phyloP scores from a whole-genome alignment of 2,329 filamentous ascomycete species.

The Alternaria triticimaculans region DNA sequence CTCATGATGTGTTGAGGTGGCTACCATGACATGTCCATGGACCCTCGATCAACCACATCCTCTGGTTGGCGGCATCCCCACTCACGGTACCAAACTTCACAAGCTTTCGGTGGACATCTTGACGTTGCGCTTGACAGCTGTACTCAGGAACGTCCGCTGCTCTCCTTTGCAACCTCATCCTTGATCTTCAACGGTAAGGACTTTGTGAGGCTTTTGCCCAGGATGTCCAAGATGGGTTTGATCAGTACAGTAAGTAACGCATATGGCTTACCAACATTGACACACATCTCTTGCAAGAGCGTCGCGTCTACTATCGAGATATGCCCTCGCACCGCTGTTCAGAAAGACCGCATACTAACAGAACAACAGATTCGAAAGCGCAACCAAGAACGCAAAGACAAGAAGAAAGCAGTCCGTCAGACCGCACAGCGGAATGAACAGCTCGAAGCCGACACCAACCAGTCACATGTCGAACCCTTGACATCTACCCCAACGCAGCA shows the following conservation, averaged over 20 bases:
- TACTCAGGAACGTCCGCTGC: neutral
- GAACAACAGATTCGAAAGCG: neutral
- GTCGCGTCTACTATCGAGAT: neutral
- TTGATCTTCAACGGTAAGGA: neutral
- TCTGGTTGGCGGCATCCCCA: neutral
- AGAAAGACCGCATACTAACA: neutral
- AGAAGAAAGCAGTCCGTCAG: neutral
- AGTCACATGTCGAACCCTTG: neutral
- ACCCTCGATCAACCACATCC: neutral
- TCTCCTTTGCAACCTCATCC: neutral
- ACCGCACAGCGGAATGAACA: neutral
- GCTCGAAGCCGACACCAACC: neutral
- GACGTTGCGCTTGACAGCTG: neutral
- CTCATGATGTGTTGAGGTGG: neutral
- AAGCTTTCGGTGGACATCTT: neutral
- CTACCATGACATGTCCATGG: neutral
- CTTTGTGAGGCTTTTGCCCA: neutral
- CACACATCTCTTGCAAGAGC: accelerated
- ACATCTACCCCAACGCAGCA: neutral
- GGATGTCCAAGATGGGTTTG: neutral
- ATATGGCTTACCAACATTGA: neutral
- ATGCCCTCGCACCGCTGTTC: neutral
- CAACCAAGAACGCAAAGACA: neutral
- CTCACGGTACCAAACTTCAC: neutral
- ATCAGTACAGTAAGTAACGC: neutral